Evolutionary conservation across 768 basidiomycete species (phyloP), one percentile per base, ranked within the genome.

Genomic region (Lanmaoa rubissima): DNA sequence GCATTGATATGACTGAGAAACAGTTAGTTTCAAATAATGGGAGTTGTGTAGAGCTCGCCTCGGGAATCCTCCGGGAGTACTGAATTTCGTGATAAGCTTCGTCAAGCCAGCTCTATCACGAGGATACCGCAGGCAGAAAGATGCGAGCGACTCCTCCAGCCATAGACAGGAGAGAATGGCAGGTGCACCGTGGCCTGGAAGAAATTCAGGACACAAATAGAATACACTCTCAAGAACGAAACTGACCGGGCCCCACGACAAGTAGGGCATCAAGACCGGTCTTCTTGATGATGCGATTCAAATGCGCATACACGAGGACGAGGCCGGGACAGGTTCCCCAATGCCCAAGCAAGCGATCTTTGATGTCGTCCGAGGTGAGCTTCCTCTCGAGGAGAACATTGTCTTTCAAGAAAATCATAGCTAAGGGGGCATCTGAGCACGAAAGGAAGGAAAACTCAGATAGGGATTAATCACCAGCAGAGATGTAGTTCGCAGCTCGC

Each of bases 311-410:
- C 31, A 81, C 80, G 60, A 93, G 79, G 58, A 79, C 73, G 10
- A 94, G 80, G 21, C 91, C 92, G 0, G 89, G 90, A 63, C 90
- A 90, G 31, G 88, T 90, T 31, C 89, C 90, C 88, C 88, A 91
- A 65, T 92, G 90, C 0, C 92, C 91, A 9, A 93, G 79, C 26
- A 93, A 80, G 64, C 90, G 83, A 41, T 79, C 77, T 74, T 95
- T 94, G 75, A 96, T 86, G 68, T 93, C 80, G 43, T 88, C 84
- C 31, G 79, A 74, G 19, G 75, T 78, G 41, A 90, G 73, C 31
- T 79, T 71, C 35, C 82, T 73, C 57, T 87, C 81, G 34, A 94
- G 73, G 2, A 92, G 78, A 12, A 84, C 81, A 59, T 94, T 89
- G 61, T 81, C 75, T 58, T 81, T 85, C 55, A 96, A 75, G 75